Base-by-base conservation (phyloP, 2,329 filamentous ascomycete genomes). In the Paradendryphiella salina region DNA sequence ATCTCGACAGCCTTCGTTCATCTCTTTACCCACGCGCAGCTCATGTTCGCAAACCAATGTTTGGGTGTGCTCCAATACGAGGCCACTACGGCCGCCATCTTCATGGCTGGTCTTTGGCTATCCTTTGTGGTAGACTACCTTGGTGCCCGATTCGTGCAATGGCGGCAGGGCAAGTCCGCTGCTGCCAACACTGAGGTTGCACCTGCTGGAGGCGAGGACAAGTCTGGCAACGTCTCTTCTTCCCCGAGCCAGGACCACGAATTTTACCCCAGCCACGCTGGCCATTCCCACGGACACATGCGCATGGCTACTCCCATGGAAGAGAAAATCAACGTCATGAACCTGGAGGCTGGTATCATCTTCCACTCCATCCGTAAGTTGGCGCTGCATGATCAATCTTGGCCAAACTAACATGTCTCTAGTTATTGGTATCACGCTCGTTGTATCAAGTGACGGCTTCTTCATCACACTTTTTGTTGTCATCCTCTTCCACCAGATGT, bases 401-500 rank as follows among this genome's bases (percentile, higher is more conserved):
- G 11, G 4, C 20, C 15, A n/a, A 46, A 37, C 44, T 50, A 43
- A 45, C 31, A 10, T 29, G 2, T 10, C 7, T 33, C 23, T 28
- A 84, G 82, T 87, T 6, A 85, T 88, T 31, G 83, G 84, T 17
- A 70, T 87, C 29, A 85, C 84, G 0, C 77, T 86, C 1, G 82
- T 80, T 5, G 78, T 81, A 1, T 74, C 78, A 0, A 76, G 76
- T 2, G 78, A 82, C 62, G 76, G 73, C 3, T 79, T 75, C 61
- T 81, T 81, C 67, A 73, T 75, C 33, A 80, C 79, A 0, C 72
- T 82, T 2, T 76, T 81, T 56, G 70, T 78, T 36, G 87, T 90
- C 46, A 88, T 91, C 50, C 74, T 90, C 49, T 90, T 90, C 75
- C 88, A 90, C 65, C 88, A 90, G 64, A 84, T 88, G 76, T 89